Conservation (phyloP, 805 yeast species). For the Candida fluviatilis region DNA sequence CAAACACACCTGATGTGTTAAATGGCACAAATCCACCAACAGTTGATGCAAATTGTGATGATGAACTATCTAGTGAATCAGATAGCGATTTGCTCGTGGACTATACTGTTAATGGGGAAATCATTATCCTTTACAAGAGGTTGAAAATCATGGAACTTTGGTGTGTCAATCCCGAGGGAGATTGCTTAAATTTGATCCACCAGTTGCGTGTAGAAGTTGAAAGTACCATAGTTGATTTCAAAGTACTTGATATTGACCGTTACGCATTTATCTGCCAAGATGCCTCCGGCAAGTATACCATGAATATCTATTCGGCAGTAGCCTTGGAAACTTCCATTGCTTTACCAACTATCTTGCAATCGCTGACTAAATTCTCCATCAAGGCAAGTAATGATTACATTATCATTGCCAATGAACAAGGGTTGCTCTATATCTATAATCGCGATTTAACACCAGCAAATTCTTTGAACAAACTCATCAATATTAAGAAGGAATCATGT, state of each 20-base stretch:
- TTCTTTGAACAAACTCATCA: slow-evolving; percentile 12
- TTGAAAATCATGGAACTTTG: slow-evolving; percentile 25
- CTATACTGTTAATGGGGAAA: slow-evolving; percentile 23
- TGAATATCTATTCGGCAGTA: background rate
- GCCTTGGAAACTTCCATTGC: background rate
- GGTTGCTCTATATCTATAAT: slow-evolving; percentile 17
- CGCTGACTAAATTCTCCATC: slow-evolving; percentile 7
- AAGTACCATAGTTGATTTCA: background rate
- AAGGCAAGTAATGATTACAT: slow-evolving; percentile 19
- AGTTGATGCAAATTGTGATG: slow-evolving; percentile 3
- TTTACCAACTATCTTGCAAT: background rate
- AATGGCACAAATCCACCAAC: background rate
- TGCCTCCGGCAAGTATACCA: background rate
- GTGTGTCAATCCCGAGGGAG: slow-evolving; percentile 17
- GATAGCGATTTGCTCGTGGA: slow-evolving; percentile 2
- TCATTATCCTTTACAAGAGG: slow-evolving; percentile 21
- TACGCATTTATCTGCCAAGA: background rate
- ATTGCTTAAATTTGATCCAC: background rate
- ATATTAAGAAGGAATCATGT: slow-evolving; percentile 17
- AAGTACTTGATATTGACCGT: background rate
- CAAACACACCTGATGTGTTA: background rate
- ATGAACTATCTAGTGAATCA: background rate
- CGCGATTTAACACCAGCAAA: slow-evolving; percentile 11
- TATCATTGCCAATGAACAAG: slow-evolving; percentile 18
- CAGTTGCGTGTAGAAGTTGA: background rate